Evolutionary conservation across 1,284 basidiomycete genomes (phyloP).

Genomic region (Boletus sp.): DNA sequence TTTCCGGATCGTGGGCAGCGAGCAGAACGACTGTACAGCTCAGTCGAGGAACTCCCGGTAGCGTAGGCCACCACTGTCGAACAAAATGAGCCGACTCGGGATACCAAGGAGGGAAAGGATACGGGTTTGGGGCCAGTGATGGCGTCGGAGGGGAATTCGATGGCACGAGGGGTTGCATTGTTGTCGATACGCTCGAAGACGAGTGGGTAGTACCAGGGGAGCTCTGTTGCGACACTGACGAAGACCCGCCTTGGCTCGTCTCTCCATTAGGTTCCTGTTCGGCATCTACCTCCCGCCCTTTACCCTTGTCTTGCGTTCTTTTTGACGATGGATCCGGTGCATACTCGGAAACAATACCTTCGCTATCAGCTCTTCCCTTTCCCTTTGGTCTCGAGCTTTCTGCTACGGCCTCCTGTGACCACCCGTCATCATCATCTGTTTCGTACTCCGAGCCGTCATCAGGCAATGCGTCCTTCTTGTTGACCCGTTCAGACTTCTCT

Average conservation of each 20-base stretch:
- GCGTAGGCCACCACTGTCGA: conserved; percentile 73
- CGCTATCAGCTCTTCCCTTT: conserved; percentile 24
- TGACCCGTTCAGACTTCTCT: neutral
- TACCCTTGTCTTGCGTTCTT: conserved; percentile 23
- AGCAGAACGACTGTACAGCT: conserved; percentile 72
- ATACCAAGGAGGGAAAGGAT: conserved; percentile 60
- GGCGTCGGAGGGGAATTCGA: neutral
- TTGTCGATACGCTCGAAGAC: conserved; percentile 8
- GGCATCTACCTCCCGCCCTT: conserved; percentile 18
- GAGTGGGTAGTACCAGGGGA: neutral
- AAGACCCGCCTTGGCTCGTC: conserved; percentile 2
- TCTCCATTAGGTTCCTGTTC: conserved; percentile 12
- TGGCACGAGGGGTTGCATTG: neutral
- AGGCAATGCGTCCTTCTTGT: neutral
- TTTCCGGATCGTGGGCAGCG: conserved; percentile 54
- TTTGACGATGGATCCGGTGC: conserved; percentile 8
- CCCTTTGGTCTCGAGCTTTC: conserved; percentile 23
- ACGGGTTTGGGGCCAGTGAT: conserved; percentile 41
- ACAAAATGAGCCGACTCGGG: conserved; percentile 73
- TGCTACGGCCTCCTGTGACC: conserved; percentile 21
- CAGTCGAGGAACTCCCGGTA: conserved; percentile 56
- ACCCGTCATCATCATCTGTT: conserved; percentile 26
- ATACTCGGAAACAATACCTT: conserved; percentile 13
- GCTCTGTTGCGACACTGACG: conserved; percentile 12
- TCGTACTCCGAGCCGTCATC: conserved; percentile 11